Evolutionary conservation across 106 monocot genomes (phyloP).

Genomic region (Gastrodia elata): DNA sequence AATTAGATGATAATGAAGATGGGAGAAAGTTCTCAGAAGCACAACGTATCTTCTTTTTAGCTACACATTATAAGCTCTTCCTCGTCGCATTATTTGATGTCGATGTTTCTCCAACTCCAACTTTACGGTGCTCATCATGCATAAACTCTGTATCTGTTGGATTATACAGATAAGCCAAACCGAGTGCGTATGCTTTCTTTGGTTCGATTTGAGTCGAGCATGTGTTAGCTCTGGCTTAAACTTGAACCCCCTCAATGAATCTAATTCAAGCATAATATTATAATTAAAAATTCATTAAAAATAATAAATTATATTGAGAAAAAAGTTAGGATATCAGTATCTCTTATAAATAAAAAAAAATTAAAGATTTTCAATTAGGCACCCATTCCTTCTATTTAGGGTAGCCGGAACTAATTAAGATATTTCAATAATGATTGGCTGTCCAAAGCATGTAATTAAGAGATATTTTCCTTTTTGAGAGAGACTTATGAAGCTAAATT

Average conservation of each 20-base stretch:
- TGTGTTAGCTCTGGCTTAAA: too few species aligned
- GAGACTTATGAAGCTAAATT: neutral
- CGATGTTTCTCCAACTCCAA: neutral
- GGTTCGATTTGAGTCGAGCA: too few species aligned
- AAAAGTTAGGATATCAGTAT: neutral
- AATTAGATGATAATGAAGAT: neutral
- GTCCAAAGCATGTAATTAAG: neutral
- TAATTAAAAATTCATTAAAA: too few species aligned
- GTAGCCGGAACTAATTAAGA: neutral
- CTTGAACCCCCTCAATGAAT: too few species aligned
- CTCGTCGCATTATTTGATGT: neutral
- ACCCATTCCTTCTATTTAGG: neutral
- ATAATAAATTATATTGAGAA: too few species aligned
- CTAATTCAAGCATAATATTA: too few species aligned
- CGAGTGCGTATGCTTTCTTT: too few species aligned
- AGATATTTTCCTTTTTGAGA: neutral
- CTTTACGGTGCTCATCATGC: constrained; percentile 1
- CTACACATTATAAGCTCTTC: neutral
- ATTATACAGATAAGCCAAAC: too few species aligned
- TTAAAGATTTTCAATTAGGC: neutral
- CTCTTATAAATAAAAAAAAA: neutral
- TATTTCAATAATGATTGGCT: neutral
- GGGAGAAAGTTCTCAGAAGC: neutral
- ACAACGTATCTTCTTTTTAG: neutral
- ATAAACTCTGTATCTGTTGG: too few species aligned